Evolutionary conservation across 2,329 filamentous ascomycete genomes (phyloP).

Genomic region (Diaporthe destruens): DNA sequence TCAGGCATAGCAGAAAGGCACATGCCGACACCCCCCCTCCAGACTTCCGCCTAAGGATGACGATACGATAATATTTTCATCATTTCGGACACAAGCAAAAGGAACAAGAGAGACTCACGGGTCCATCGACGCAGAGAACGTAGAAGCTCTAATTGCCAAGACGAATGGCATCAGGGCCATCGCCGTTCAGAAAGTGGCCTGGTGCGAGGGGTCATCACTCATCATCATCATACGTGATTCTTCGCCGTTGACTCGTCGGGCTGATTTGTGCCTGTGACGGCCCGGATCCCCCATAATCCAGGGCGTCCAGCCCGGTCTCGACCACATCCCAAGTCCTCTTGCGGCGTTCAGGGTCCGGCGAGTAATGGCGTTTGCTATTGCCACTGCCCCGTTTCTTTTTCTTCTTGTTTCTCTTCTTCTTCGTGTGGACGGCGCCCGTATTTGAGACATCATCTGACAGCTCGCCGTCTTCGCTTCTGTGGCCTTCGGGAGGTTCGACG

Average conservation of each 20-base stretch:
- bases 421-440: slow-evolving; percentile 47
- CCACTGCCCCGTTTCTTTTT: slow-evolving; percentile 53
- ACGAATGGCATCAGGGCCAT: not conserved
- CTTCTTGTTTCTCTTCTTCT: slow-evolving; percentile 49
- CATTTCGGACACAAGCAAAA: slow-evolving; percentile 62
- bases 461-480: slow-evolving; percentile 43
- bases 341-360: slow-evolving; percentile 71
- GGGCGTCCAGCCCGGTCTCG: slow-evolving; percentile 68
- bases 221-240: slow-evolving; percentile 61
- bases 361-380: slow-evolving; percentile 54
- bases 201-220: slow-evolving; percentile 40
- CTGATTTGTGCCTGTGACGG: slow-evolving; percentile 43
- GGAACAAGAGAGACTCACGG: slow-evolving; percentile 36
- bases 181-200: not conserved
- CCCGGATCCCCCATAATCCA: slow-evolving; percentile 69
- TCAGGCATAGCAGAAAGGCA: slow-evolving; percentile 47
- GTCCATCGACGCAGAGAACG: not conserved
- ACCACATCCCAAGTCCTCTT: slow-evolving; percentile 78
- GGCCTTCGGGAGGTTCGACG: slow-evolving; percentile 20
- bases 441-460: slow-evolving; percentile 45
- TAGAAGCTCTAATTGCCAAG: not conserved
- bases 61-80: slow-evolving; percentile 87
- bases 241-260: slow-evolving; percentile 55
- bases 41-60: slow-evolving; percentile 94
- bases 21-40: slow-evolving; percentile 48